Base-by-base conservation (phyloP, 345 rosid genomes). In the Lepidium aucheri region DNA sequence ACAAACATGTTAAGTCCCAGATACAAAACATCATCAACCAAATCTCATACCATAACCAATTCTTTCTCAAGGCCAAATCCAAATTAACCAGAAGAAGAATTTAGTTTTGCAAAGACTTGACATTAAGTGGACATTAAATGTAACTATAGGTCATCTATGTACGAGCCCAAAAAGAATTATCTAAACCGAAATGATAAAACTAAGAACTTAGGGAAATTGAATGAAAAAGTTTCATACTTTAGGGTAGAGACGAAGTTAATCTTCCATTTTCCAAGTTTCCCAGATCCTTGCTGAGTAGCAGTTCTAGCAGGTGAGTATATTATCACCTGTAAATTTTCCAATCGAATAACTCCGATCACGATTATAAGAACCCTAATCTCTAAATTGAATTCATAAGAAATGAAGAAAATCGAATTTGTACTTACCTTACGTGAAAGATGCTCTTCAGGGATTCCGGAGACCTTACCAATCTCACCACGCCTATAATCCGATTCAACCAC, bases 271-370 rank as follows among this genome's bases (percentile, higher is more conserved):
- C 99, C 99, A 76, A 89, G 73, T 73, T 85, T 90, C 58, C 99
- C 97, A 60, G 97, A 88, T 78, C 99, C 97, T 84, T 89, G 95
- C 40, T 95, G 99, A 7, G 91, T 54, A 51, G 99, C 97, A 32
- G 93, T 82, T 82, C 99, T 86, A 26, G 96, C 97, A 4, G 99
- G 97, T 56, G 97, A 88, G 65, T 81, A 88, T 64, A 94, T 90
- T 17, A 94, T 81, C 70, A 94, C 96, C 97, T 93, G 78, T 8
- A 39, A 1, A 68, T 16, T 24, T 24, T 24, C 46, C 47, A 74
- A 40, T 50, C 34, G 28, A 67, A 12, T 41, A 28, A 5, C 50
- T 26, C 24, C 45, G 57, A 65, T 51, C 45, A 56, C 36, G 34
- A 51, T 58, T 15, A 4, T 32, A 30, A 4, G 20, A 33, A 64